Conservation (phyloP, 2,329 filamentous ascomycete genomes). For the Trichoderma sp. region DNA sequence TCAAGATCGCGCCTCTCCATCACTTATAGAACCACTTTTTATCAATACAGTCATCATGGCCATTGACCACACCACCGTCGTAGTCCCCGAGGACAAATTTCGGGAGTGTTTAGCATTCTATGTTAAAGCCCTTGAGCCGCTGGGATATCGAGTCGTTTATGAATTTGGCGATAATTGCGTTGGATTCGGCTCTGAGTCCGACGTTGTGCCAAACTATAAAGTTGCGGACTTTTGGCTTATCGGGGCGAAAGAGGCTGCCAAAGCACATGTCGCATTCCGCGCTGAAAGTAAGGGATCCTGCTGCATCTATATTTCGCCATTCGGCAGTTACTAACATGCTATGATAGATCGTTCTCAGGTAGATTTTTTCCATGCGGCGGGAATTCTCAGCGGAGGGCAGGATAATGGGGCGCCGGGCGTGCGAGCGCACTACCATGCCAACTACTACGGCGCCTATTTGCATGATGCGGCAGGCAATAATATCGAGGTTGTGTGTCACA, state of each 20-base stretch:
- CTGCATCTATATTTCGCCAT: background rate
- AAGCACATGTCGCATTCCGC: slow-evolving; percentile 40
- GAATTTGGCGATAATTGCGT: slow-evolving; percentile 38
- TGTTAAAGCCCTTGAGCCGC: slow-evolving; percentile 41
- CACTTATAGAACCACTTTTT: background rate
- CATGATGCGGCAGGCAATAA: slow-evolving; percentile 57
- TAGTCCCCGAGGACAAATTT: slow-evolving; percentile 38
- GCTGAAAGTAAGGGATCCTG: slow-evolving; percentile 34
- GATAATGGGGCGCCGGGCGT: slow-evolving; percentile 55
- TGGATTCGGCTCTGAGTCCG: slow-evolving; percentile 39
- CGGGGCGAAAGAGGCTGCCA: slow-evolving; percentile 27
- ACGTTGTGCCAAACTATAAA: slow-evolving; percentile 30
- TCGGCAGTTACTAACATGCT: background rate
- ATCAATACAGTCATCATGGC: slow-evolving; percentile 37
- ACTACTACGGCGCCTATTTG: slow-evolving; percentile 57
- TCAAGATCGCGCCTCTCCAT: background rate
- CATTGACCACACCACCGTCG: slow-evolving; percentile 44
- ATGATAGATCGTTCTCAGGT: slow-evolving; percentile 46
- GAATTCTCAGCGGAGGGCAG: slow-evolving; percentile 49
- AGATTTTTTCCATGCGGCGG: slow-evolving; percentile 49
- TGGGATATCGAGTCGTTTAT: slow-evolving; percentile 42
- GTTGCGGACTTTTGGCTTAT: slow-evolving; percentile 42
- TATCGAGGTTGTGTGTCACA: slow-evolving; percentile 49
- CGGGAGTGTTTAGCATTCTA: slow-evolving; percentile 41
- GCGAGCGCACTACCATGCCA: slow-evolving; percentile 48